Conservation (phyloP, 83 land plant species). For the Thuja plicata region DNA sequence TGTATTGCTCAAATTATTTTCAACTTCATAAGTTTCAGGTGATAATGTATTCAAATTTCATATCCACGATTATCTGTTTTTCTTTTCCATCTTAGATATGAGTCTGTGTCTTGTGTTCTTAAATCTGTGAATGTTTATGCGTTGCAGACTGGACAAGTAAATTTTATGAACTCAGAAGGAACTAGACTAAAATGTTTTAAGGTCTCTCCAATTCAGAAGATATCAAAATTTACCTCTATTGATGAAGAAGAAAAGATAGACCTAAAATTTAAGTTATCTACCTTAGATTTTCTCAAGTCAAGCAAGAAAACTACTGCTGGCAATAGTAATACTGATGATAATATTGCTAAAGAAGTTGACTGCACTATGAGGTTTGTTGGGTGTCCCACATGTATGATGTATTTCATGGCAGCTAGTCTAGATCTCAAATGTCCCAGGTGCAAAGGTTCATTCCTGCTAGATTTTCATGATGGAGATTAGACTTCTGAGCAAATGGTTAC, state of each 20-base stretch:
- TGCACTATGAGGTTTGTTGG: not conserved
- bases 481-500: not conserved
- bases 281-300: not conserved
- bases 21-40: not conserved
- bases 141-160: not conserved
- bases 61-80: too few species aligned
- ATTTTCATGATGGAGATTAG: not conserved
- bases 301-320: not conserved
- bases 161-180: not conserved
- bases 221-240: not conserved
- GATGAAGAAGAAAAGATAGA: not conserved
- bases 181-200: not conserved
- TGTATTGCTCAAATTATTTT: not conserved
- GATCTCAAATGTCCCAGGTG: not conserved
- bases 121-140: not conserved
- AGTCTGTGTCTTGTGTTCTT: not conserved
- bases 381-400: not conserved
- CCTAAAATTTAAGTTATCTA: not conserved
- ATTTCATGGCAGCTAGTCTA: not conserved
- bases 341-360: not conserved
- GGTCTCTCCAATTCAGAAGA: too few species aligned
- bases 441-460: not conserved
- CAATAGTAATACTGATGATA: not conserved
- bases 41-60: too few species aligned
- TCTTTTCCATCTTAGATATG: too few species aligned